A percentile compares a stretch with the other conserved stretches of the same genome.
phyloP scores from a whole-genome alignment of 208 protist genomes.

The Acanthamoeba healyi region DNA sequence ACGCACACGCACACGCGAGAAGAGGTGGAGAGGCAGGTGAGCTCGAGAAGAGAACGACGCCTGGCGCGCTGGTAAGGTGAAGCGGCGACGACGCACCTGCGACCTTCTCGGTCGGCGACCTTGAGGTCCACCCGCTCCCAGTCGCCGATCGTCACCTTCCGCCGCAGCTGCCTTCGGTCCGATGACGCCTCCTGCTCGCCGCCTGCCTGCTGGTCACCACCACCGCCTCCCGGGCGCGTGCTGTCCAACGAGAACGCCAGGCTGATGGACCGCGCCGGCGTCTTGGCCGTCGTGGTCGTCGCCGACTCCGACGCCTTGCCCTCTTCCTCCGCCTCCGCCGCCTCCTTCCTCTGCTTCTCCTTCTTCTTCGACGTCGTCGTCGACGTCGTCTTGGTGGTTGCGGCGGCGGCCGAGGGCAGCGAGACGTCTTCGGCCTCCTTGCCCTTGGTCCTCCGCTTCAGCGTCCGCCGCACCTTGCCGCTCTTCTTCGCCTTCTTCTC shows the following conservation, averaged over 20 bases:
- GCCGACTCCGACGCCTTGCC: no score
- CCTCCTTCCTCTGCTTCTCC: background rate
- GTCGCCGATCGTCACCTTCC: slow-evolving; percentile 27
- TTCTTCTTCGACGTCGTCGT: no score
- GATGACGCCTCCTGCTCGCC: background rate
- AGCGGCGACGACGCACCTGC: background rate
- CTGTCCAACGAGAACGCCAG: no score
- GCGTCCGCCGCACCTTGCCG: background rate
- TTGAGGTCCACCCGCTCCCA: background rate
- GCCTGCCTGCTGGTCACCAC: background rate
- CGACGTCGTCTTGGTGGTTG: background rate
- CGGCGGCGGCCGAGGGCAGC: background rate
- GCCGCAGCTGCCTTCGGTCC: background rate
- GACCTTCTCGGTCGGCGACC: background rate
- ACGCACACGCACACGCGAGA: background rate
- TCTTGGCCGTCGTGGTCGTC: no score
- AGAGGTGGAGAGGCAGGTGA: background rate
- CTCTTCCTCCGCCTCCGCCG: no score
- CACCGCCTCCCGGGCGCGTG: background rate
- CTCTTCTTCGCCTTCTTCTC: background rate
- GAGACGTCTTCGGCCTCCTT: slow-evolving; percentile 34
- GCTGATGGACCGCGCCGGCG: background rate
- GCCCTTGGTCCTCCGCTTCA: background rate
- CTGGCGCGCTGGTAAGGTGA: no score
- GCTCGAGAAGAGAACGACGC: background rate